Evolutionary conservation across 1,139 yeast genomes (phyloP).

Genomic region (Saccharomyces hybrid): DNA sequence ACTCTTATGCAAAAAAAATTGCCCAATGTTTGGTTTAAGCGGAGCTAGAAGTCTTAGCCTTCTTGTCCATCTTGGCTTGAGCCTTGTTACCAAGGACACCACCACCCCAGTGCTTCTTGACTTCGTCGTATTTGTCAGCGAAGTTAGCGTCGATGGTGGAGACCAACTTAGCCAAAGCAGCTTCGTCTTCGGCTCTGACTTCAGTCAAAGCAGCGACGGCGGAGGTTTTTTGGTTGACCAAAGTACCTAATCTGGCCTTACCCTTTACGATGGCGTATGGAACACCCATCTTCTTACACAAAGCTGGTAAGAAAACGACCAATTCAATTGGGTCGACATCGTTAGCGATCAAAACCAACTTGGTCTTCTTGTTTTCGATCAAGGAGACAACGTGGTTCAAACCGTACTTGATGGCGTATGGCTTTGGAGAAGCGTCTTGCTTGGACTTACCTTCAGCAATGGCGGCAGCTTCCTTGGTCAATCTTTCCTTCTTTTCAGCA

Average conservation of each 20-base stretch:
- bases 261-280: slow-evolving; percentile 98
- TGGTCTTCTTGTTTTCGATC: slow-evolving; percentile 96
- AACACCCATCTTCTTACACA: slow-evolving; percentile 98
- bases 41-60: slow-evolving; percentile 42
- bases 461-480: slow-evolving; percentile 97
- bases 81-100: slow-evolving; percentile 95
- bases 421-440: slow-evolving; percentile 93
- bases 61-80: slow-evolving; percentile 60
- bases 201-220: slow-evolving; percentile 96
- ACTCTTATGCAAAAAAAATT: not conserved
- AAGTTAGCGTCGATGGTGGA: slow-evolving; percentile 91
- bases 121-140: slow-evolving; percentile 84
- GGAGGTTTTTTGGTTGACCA: slow-evolving; percentile 94
- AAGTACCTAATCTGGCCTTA: slow-evolving; percentile 96
- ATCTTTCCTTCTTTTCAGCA: slow-evolving; percentile 97
- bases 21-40: not conserved
- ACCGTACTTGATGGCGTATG: slow-evolving; percentile 93
- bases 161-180: slow-evolving; percentile 84
- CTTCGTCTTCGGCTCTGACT: slow-evolving; percentile 87
- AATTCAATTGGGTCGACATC: slow-evolving; percentile 98
- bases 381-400: slow-evolving; percentile 96
- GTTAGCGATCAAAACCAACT: slow-evolving; percentile 92
- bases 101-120: slow-evolving; percentile 99
- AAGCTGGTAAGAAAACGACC: slow-evolving; percentile 93
- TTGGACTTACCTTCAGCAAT: slow-evolving; percentile 95